Conservation (phyloP, 441 rosid genomes). For the Populus hybrid region DNA sequence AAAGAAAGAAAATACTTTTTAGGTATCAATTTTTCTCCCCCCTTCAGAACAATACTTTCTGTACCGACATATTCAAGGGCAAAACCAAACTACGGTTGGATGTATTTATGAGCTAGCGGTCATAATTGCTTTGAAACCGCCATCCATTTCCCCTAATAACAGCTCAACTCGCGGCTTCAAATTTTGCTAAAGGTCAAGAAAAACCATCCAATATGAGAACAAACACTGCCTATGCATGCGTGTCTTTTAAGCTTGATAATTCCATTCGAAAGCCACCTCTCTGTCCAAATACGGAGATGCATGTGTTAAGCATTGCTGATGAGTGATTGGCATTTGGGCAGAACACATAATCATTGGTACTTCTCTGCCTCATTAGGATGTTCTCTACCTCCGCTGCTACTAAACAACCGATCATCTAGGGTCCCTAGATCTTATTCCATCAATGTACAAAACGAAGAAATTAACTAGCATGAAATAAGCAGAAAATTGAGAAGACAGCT, state of each 20-base stretch:
- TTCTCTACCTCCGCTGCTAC: conserved; percentile 11
- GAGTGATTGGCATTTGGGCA: background rate
- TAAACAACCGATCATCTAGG: conserved; percentile 25
- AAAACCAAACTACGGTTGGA: background rate
- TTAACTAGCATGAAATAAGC: conserved; percentile 10
- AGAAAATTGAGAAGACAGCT: conserved; percentile 27
- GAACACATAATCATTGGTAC: conserved; percentile 2
- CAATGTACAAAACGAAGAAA: conserved; percentile 48
- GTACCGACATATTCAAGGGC: background rate
- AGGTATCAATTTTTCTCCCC: too few relatives aligned
- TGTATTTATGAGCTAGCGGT: background rate
- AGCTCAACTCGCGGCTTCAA: background rate
- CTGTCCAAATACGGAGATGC: background rate
- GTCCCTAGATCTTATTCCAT: conserved; percentile 37
- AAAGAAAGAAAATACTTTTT: background rate
- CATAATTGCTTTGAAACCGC: background rate
- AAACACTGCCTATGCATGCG: background rate
- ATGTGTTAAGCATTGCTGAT: background rate
- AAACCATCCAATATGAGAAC: background rate
- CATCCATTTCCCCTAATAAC: background rate
- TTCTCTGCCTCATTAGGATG: conserved; percentile 1
- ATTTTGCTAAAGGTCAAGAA: background rate
- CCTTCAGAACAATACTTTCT: background rate
- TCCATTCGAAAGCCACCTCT: background rate
- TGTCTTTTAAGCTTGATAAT: background rate